These are phyloP conservation scores for Backusella psychrophila DNA, from an alignment of 192 early-diverging fungal species.

Conservation along the genomic window DNA sequence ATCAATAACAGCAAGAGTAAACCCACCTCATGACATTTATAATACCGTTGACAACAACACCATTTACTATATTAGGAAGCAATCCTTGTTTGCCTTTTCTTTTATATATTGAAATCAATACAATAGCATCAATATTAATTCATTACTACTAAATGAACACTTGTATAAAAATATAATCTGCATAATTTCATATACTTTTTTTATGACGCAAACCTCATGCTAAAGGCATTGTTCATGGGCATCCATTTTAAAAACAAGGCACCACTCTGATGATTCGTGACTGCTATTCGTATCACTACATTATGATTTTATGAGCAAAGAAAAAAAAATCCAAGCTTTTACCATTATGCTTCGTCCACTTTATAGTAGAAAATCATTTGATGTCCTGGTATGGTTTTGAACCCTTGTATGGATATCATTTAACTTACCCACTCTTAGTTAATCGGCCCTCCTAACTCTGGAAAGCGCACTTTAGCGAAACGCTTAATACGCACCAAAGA, in stretches of 20 bases:
- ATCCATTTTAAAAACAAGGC: too few species aligned
- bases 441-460: slow-evolving; percentile 16
- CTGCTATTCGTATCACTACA: too few species aligned
- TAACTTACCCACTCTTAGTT: not conserved
- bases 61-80: too few species aligned
- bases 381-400: slow-evolving; percentile 11
- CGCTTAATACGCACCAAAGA: slow-evolving; percentile 7
- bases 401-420: not conserved
- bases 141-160: not conserved
- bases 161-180: not conserved
- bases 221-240: too few species aligned
- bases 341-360: slow-evolving; percentile 15
- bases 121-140: not conserved
- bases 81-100: not conserved
- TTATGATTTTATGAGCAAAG: not conserved
- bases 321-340: not conserved
- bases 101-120: not conserved
- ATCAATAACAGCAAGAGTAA: not conserved
- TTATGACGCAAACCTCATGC: not conserved
- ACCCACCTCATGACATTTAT: not conserved
- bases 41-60: too few species aligned
- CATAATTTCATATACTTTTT: not conserved
- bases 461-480: slow-evolving; percentile 20
- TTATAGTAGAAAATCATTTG: slow-evolving; percentile 11
- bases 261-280: too few species aligned